Evolutionary conservation across 257 asterid species (phyloP), one percentile per base, ranked within the genome.

Genomic region (Petunia secreta): DNA sequence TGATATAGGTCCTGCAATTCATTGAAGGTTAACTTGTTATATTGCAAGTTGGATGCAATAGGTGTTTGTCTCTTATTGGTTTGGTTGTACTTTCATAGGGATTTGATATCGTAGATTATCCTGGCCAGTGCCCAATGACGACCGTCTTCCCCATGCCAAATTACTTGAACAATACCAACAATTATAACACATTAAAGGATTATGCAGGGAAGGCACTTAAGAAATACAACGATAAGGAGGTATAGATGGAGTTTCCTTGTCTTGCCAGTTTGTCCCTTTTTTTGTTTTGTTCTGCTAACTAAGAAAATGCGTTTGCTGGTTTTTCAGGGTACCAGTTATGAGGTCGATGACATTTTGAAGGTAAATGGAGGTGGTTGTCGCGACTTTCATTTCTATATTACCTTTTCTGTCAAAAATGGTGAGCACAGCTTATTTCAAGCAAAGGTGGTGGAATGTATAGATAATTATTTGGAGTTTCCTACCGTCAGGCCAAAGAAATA

Each of bases 71-170:
- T 66, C 75, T 6, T 66, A 14, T 66, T 64, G 25, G 71, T 13
- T 63, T 38, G 34, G 8, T 64, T 65, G 36, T 65, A 65, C 44
- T 40, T 66, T 64, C 6, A 48, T 39, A 37, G 73, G 73, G 73
- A 11, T 64, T 66, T 66, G 75, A 66, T 40, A 66, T 66, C 75
- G 8, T 3, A 40, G 75, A 66, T 66, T 65, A 3, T 65, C 52
- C 74, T 5, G 52, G 52, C 39, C 13, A 6, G 74, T 65, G 74
- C 15, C 15, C 37, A 53, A 66, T 66, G 75, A 14, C 13, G 34
- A 66, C 53, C 3, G 46, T 66, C 10, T 41, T 3, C 34, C 74
- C 74, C 53, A 14, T 65, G 74, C 53, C 34, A 14, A 1, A 40
- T 13, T 15, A 40, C 53, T 15, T 66, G 75, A 0, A 15, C 5